Percentiles rank a stretch among this genome's conserved stretches.
These are phyloP conservation scores for Phaeosphaeria sp. DNA, from an alignment of 2,329 filamentous ascomycete genomes.

Conservation along the genomic window DNA sequence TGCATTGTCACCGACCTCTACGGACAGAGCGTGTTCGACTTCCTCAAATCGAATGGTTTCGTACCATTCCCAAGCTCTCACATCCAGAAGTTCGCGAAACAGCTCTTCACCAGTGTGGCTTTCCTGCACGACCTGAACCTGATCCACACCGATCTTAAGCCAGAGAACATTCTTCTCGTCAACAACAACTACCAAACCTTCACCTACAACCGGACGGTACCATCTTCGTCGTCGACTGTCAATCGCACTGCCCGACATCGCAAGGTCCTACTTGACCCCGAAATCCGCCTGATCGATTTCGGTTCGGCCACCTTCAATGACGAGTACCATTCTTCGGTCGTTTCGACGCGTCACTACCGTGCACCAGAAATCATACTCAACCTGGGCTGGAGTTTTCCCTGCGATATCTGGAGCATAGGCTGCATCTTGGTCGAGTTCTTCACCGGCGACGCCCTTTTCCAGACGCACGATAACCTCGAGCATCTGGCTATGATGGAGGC, in stretches of 20 bases:
- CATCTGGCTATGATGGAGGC: slow-evolving; percentile 75
- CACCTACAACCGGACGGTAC: slow-evolving; percentile 72
- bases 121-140: slow-evolving; percentile 97
- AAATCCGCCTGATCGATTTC: slow-evolving; percentile 73
- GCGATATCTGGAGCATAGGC: slow-evolving; percentile 74
- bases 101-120: slow-evolving; percentile 96
- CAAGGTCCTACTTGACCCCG: slow-evolving; percentile 68
- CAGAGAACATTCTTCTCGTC: slow-evolving; percentile 72
- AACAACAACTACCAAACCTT: slow-evolving; percentile 72
- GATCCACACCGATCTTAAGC: slow-evolving; percentile 84
- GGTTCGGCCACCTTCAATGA: slow-evolving; percentile 73
- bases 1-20: slow-evolving; percentile 82
- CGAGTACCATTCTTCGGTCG: slow-evolving; percentile 72
- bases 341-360: slow-evolving; percentile 71
- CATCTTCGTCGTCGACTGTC: slow-evolving; percentile 67
- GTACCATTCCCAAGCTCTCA: slow-evolving; percentile 98
- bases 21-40: slow-evolving; percentile 97
- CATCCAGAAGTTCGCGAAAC: slow-evolving; percentile 94
- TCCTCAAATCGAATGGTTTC: slow-evolving; percentile 92
- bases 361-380: slow-evolving; percentile 73
- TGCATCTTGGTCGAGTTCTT: slow-evolving; percentile 74
- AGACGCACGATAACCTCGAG: slow-evolving; percentile 72
- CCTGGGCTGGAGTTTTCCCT: slow-evolving; percentile 71
- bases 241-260: slow-evolving; percentile 66
- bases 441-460: slow-evolving; percentile 72